Percentiles rank a stretch among this genome's conserved stretches.
Evolutionary conservation across 768 basidiomycete species (phyloP).

Genomic region (Melanogaster broomeanus): DNA sequence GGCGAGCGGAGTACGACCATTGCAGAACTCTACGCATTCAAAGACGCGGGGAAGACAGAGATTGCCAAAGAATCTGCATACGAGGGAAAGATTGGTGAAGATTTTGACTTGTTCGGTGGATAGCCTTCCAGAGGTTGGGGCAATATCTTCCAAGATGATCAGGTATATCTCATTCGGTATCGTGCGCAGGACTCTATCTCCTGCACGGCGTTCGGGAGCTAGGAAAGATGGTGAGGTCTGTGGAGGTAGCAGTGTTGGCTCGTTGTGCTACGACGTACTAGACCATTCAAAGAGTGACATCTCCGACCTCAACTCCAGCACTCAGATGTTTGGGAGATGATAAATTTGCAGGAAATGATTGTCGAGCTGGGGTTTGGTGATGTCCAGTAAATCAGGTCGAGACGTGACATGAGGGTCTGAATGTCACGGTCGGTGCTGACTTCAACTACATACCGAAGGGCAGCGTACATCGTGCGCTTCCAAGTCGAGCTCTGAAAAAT

Average conservation of each 20-base stretch:
- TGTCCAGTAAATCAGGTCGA: too few species aligned
- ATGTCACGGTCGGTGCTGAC: too few species aligned
- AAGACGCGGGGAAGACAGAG: constrained; percentile 42
- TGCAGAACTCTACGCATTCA: constrained; percentile 29
- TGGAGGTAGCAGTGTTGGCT: too few species aligned
- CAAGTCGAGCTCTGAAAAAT: too few species aligned
- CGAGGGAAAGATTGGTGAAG: constrained; percentile 35
- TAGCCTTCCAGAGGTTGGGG: constrained; percentile 14
- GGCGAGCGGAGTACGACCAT: too few species aligned
- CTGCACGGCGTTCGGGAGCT: constrained; percentile 29
- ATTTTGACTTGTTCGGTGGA: constrained; percentile 8
- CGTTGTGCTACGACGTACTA: constrained; percentile 3
- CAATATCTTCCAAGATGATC: constrained; percentile 39
- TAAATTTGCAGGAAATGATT: too few species aligned
- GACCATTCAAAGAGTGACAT: constrained; percentile 10
- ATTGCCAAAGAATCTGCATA: constrained; percentile 46
- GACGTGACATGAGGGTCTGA: too few species aligned
- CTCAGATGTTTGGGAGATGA: too few species aligned
- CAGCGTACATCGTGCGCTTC: too few species aligned
- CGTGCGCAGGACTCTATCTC: constrained; percentile 15
- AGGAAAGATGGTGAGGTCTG: not conserved
- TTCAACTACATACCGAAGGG: too few species aligned
- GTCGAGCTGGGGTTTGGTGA: too few species aligned
- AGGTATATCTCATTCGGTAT: constrained; percentile 49
- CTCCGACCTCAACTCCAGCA: not conserved